These are phyloP conservation scores for Botrytis cinerea DNA, from an alignment of 2,329 filamentous ascomycete species.

Conservation along the genomic window DNA sequence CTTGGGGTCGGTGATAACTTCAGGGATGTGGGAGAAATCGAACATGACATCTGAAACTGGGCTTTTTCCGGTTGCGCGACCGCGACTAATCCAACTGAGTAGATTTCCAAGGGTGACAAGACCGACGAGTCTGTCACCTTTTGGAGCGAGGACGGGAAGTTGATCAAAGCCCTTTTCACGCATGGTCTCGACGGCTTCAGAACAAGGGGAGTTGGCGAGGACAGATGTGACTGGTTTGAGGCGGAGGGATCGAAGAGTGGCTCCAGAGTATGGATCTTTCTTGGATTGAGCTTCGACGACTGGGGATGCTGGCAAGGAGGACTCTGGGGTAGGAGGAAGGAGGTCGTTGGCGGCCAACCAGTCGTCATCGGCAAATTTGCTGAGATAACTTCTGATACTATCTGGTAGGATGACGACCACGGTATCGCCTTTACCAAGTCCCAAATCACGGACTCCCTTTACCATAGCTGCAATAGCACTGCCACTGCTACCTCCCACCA, in stretches of 20 bases:
- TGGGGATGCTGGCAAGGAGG: conserved; percentile 45
- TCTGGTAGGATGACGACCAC: conserved; percentile 92
- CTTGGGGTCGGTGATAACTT: conserved; percentile 86
- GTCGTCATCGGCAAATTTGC: conserved; percentile 98
- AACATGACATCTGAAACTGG: conserved; percentile 93
- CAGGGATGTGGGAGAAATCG: conserved; percentile 82
- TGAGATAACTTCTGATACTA: conserved; percentile 95
- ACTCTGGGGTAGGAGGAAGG: conserved; percentile 61
- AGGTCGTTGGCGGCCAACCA: conserved; percentile 98
- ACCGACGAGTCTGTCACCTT: conserved; percentile 75
- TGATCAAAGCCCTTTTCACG: conserved; percentile 98
- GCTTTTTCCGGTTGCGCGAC: conserved; percentile 72
- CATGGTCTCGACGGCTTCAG: conserved; percentile 95
- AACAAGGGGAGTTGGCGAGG: conserved; percentile 67
- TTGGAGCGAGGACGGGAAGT: conserved; percentile 79
- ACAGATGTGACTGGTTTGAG: conserved; percentile 94
- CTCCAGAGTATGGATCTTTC: conserved; percentile 71
- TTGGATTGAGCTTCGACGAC: conserved; percentile 44
- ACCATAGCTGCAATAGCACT: conserved; percentile 85
- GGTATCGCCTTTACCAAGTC: conserved; percentile 79
- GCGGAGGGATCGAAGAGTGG: conserved; percentile 78
- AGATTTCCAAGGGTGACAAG: conserved; percentile 94
- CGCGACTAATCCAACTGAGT: conserved; percentile 83
- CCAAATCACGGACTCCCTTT: conserved; percentile 72
- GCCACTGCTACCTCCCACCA: conserved; percentile 91